Evolutionary conservation across 2,329 filamentous ascomycete genomes (phyloP).

Genomic region (Neonectria ditissima): DNA sequence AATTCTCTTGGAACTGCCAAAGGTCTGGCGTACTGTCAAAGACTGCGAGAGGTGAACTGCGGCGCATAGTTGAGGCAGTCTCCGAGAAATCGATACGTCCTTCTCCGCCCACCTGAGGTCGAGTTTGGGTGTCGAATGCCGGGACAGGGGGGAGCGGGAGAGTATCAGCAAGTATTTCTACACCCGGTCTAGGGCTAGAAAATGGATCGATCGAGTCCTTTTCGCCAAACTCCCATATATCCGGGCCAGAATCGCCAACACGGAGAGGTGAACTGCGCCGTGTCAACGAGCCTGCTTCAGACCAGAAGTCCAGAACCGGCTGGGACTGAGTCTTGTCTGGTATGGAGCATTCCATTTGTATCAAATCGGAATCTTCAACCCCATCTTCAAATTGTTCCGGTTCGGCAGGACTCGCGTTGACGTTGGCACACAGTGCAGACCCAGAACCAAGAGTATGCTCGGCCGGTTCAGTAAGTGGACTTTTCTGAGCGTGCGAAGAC

Average conservation of each 20-base stretch:
- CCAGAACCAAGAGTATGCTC: not conserved
- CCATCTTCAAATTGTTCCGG: constrained; percentile 38
- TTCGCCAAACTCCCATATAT: constrained; percentile 42
- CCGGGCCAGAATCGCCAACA: constrained; percentile 23
- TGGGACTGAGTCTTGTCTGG: constrained; percentile 6
- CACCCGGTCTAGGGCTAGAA: constrained; percentile 44
- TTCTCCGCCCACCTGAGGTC: not conserved
- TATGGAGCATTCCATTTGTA: constrained; percentile 22
- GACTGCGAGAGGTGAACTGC: constrained; percentile 46
- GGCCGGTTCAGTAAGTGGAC: not conserved
- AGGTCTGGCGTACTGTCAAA: constrained; percentile 17
- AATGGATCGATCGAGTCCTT: constrained; percentile 39
- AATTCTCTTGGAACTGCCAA: constrained; percentile 34
- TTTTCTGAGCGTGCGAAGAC: constrained; percentile 22
- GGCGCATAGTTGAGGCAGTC: constrained; percentile 49
- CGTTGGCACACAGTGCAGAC: not conserved
- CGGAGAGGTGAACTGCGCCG: constrained; percentile 47
- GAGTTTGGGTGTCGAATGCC: not conserved
- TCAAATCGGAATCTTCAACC: constrained; percentile 43
- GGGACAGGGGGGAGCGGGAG: constrained; percentile 41
- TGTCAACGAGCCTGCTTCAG: constrained; percentile 44
- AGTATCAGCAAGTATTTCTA: constrained; percentile 47
- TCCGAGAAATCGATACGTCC: constrained; percentile 49
- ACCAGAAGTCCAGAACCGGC: constrained; percentile 42
- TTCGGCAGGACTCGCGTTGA: not conserved